Conservation (phyloP, 257 asterid genomes). For the Solanum peruvianum region DNA sequence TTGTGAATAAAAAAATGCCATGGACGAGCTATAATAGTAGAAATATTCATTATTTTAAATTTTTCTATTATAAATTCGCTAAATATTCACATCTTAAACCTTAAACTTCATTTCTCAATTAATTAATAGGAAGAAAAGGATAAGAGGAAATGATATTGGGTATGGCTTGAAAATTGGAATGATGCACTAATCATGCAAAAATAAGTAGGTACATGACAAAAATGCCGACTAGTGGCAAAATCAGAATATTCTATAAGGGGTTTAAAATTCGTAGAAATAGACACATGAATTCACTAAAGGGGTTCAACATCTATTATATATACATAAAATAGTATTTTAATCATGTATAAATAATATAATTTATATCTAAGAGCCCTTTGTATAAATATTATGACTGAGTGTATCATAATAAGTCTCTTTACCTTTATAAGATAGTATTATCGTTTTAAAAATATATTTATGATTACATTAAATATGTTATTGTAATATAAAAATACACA, state of each 20-base stretch:
- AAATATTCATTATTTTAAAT: not conserved
- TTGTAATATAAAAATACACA: not conserved
- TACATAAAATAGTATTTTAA: too few species aligned
- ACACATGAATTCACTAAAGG: fast-evolving
- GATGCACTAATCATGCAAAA: not conserved
- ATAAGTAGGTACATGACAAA: not conserved
- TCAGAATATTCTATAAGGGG: too few species aligned
- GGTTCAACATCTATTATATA: too few species aligned
- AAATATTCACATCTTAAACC: not conserved
- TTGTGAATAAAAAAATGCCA: not conserved
- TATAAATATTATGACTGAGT: too few species aligned
- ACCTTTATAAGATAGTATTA: too few species aligned
- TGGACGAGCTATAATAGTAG: not conserved
- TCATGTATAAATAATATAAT: too few species aligned
- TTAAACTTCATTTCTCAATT: not conserved
- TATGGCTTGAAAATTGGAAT: not conserved
- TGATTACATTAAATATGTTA: fast-evolving
- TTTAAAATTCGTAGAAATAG: too few species aligned
- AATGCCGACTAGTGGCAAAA: too few species aligned
- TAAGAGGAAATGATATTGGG: not conserved
- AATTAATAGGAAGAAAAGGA: not conserved
- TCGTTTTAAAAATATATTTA: too few species aligned
- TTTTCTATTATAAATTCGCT: not conserved
- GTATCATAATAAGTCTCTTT: too few species aligned
- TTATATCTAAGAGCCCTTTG: too few species aligned